Percentiles rank a stretch among this genome's conserved stretches.
These are phyloP conservation scores for Warburgia ugandensis DNA, from an alignment of 164 flowering plant species.

Conservation along the genomic window DNA sequence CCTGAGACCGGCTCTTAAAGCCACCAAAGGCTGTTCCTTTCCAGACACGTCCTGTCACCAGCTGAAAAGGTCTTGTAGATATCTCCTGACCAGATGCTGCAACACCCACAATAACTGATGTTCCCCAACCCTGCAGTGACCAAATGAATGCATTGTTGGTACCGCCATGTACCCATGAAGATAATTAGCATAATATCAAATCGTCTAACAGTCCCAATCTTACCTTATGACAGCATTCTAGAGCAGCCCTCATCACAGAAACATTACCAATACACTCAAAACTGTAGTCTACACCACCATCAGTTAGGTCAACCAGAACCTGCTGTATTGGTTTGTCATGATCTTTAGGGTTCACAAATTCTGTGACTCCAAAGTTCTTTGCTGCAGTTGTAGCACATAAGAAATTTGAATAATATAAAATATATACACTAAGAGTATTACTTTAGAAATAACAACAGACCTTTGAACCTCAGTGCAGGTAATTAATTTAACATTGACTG, in stretches of 20 bases:
- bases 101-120: constrained; percentile 93
- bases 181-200: too few species aligned
- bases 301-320: constrained; percentile 84
- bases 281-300: constrained; percentile 99
- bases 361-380: constrained; percentile 88
- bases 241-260: constrained; percentile 86
- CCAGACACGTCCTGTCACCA: constrained; percentile 99
- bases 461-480: too few species aligned
- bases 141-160: too few species aligned
- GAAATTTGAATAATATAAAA: background rate
- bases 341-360: constrained; percentile 90
- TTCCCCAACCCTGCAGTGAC: constrained; percentile 87
- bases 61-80: constrained; percentile 92
- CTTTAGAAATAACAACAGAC: too few species aligned
- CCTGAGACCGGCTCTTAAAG: constrained; percentile 97
- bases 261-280: constrained; percentile 99
- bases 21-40: constrained; percentile 99
- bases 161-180: too few species aligned
- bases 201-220: constrained; percentile 1
- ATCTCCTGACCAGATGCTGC: constrained; percentile 98
- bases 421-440: too few species aligned
- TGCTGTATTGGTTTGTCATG: constrained; percentile 92
- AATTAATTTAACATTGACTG: too few species aligned
- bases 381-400: constrained; percentile 59
- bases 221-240: constrained; percentile 99